phyloP scores from a whole-genome alignment of 768 basidiomycete species.

The Termitomyces sp. region DNA sequence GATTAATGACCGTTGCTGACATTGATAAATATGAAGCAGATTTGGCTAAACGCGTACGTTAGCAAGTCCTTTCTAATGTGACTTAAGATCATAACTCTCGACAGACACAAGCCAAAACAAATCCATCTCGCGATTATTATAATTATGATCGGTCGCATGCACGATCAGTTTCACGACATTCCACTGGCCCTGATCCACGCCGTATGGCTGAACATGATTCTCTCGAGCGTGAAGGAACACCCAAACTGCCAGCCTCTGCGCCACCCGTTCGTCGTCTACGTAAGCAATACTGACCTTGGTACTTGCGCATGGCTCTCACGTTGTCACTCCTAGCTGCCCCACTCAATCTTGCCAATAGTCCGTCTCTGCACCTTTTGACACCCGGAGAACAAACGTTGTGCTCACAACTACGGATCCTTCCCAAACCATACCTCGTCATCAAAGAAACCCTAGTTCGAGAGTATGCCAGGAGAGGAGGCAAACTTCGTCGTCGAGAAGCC shows the following conservation, averaged over 20 bases:
- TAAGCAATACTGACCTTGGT: conserved; percentile 19
- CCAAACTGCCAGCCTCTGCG: conserved; percentile 35
- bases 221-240: conserved; percentile 57
- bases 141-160: conserved; percentile 44
- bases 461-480: conserved; percentile 84
- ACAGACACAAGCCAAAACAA: conserved; percentile 60
- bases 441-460: conserved; percentile 94
- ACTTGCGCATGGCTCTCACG: background rate
- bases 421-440: conserved; percentile 92
- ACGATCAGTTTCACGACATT: conserved; percentile 46
- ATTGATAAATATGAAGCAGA: conserved; percentile 87
- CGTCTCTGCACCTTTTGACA: conserved; percentile 85
- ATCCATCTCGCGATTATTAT: conserved; percentile 49
- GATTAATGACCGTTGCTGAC: conserved; percentile 78
- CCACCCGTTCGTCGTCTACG: conserved; percentile 37
- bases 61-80: background rate
- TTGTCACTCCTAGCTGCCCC: conserved; percentile 38
- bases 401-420: conserved; percentile 83
- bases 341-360: conserved; percentile 87
- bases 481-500: conserved; percentile 82
- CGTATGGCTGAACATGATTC: conserved; percentile 44
- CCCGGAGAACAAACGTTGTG: conserved; percentile 85
- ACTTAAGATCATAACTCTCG: background rate
- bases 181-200: conserved; percentile 48
- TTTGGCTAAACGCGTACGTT: conserved; percentile 56